Conservation (phyloP, 768 basidiomycete species). For the Basidioascus undulatus region DNA sequence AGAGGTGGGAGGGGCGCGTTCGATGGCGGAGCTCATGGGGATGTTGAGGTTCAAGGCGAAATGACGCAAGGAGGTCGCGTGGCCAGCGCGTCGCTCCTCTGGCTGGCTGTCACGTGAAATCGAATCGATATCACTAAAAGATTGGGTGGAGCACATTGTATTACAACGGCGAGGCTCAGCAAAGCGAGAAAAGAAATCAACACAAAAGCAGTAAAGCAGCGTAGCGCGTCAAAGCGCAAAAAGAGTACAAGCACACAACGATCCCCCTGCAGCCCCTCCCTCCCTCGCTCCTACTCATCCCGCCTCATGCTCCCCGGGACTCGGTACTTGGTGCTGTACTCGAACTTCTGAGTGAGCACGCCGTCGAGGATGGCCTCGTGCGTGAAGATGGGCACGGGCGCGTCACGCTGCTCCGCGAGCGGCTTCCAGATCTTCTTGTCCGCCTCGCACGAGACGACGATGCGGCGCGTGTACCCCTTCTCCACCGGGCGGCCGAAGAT, state of each 20-base stretch:
- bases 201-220: slow-evolving; percentile 14
- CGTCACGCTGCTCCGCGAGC: slow-evolving; percentile 27
- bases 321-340: slow-evolving; percentile 24
- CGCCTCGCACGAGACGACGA: slow-evolving; percentile 39
- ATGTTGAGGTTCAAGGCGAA: no score
- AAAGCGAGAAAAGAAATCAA: slow-evolving; percentile 3
- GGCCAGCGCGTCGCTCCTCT: no score
- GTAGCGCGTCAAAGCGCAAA: slow-evolving; percentile 14
- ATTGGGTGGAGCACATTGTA: neutral
- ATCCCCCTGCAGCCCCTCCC: slow-evolving; percentile 4
- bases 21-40: no score
- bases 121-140: no score
- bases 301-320: no score
- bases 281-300: no score
- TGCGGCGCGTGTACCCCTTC: slow-evolving; percentile 29
- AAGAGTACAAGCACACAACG: slow-evolving; percentile 8
- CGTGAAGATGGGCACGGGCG: slow-evolving; percentile 35
- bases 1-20: no score
- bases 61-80: no score
- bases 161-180: slow-evolving; percentile 4
- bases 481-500: slow-evolving; percentile 12
- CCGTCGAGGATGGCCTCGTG: slow-evolving; percentile 41
- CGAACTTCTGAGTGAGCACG: slow-evolving; percentile 39
- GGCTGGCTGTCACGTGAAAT: no score
- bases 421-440: slow-evolving; percentile 45